Percentiles rank a stretch among this genome's conserved stretches.
Evolutionary conservation across 768 basidiomycete genomes (phyloP).

Genomic region (Dendrothele bispora): DNA sequence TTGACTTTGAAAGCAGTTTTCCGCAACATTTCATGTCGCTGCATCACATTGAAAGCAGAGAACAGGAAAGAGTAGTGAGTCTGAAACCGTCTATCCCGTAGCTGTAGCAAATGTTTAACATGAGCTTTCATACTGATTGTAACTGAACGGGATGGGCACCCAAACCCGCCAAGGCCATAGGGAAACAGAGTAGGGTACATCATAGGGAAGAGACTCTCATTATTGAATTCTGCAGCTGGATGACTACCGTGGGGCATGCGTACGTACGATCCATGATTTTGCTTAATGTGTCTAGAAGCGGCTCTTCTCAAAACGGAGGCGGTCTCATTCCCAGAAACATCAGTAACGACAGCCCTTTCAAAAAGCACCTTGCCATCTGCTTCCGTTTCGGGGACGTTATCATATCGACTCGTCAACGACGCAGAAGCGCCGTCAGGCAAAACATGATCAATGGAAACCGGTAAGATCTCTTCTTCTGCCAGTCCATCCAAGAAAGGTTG

Average conservation of each 20-base stretch:
- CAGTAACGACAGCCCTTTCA: constrained; percentile 27
- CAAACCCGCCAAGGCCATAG: constrained; percentile 41
- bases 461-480: constrained; percentile 17
- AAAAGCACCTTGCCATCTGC: constrained; percentile 6
- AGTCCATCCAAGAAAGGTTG: constrained; percentile 16
- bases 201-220: constrained; percentile 34
- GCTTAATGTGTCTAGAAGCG: constrained; percentile 30
- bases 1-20: constrained; percentile 32
- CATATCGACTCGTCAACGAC: constrained; percentile 13
- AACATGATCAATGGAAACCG: constrained; percentile 26
- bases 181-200: constrained; percentile 44
- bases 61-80: constrained; percentile 40
- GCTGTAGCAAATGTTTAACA: constrained; percentile 27
- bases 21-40: constrained; percentile 26
- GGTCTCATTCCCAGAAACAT: constrained; percentile 25
- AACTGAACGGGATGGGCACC: constrained; percentile 20
- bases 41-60: constrained; percentile 39
- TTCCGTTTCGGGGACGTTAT: constrained; percentile 1
- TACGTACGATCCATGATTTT: constrained; percentile 23
- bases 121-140: constrained; percentile 30
- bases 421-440: constrained; percentile 11
- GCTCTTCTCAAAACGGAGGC: constrained; percentile 27
- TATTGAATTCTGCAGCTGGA: constrained; percentile 34
- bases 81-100: constrained; percentile 32
- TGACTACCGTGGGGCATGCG: constrained; percentile 28